These are phyloP conservation scores for Linum usitatissimum DNA, from an alignment of 345 rosid species.

Conservation along the genomic window DNA sequence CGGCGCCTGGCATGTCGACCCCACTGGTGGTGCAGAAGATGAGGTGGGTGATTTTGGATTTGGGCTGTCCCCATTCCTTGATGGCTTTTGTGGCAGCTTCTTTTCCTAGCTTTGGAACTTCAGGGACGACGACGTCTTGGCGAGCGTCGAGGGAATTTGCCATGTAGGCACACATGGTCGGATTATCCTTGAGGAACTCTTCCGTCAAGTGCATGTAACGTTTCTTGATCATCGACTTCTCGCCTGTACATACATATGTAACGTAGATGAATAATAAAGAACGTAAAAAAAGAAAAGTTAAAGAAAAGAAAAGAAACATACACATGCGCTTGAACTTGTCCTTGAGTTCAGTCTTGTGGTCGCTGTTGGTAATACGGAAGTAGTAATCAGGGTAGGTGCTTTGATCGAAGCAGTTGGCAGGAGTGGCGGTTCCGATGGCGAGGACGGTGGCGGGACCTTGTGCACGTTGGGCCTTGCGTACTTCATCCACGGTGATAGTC, in stretches of 20 bases:
- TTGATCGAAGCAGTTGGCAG: slow-evolving; percentile 2
- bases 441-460: slow-evolving; percentile 6
- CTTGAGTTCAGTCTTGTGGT: slow-evolving; percentile 3
- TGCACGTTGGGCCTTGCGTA: neutral
- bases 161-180: slow-evolving; percentile 4
- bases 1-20: slow-evolving; percentile 3
- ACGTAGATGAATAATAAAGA: neutral
- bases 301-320: neutral
- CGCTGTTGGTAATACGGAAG: slow-evolving; percentile 5
- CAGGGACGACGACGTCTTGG: neutral
- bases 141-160: neutral
- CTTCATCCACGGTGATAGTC: neutral
- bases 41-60: slow-evolving; percentile 4
- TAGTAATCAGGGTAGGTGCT: slow-evolving; percentile 4
- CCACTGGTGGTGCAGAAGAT: slow-evolving; percentile 3
- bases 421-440: slow-evolving; percentile 1
- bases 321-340: slow-evolving; percentile 4
- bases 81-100: neutral
- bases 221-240: neutral
- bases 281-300: neutral
- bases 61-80: slow-evolving; percentile 6
- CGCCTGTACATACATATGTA: neutral
- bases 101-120: neutral
- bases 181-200: neutral
- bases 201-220: neutral